Base-by-base conservation (phyloP, 441 rosid species). In the Euphorbia celastroides region DNA sequence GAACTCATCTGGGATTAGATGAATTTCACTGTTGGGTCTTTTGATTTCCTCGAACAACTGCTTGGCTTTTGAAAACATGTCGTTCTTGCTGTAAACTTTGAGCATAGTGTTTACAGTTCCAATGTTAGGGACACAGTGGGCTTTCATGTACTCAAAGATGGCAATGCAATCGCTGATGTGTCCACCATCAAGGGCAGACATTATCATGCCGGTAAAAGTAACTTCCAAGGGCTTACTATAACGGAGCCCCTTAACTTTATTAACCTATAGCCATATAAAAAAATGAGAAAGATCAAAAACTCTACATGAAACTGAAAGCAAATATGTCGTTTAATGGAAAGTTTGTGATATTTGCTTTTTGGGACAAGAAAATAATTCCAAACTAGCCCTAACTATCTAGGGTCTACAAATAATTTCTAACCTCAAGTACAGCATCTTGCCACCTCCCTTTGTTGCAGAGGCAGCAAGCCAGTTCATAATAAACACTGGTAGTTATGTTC, bases 71-170 rank as follows among this genome's bases (percentile, higher is more conserved):
- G 85, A 74, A 80, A 93, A 90, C 90, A 90, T 77, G 74, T 90
- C 98, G 74, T 84, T 84, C 76, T 65, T 81, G 62, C 91, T 82
- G 58, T 84, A 88, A 64, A 87, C 86, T 81, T 80, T 84, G 67
- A 93, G 91, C 97, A 93, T 93, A 62, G 75, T 77, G 76, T 93
- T 93, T 78, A 88, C 72, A 42, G 98, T 84, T 78, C 98, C 98
- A 69, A 83, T 86, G 65, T 93, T 90, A 42, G 96, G 96, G 69
- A 73, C 64, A 38, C 94, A 87, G 62, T 74, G 76, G 52, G 76
- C 80, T 80, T 88, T 85, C 97, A 93, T 86, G 64, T 76, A 72
- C 31, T 86, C 73, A 73, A 88, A 93, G 74, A 90, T 85, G 56
- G 85, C 79, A 60, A 72, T 73, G 78, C 98, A 88, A 62, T 86